Evolutionary conservation across 1,284 basidiomycete genomes (phyloP).

Genomic region (Puccinia polysora): DNA sequence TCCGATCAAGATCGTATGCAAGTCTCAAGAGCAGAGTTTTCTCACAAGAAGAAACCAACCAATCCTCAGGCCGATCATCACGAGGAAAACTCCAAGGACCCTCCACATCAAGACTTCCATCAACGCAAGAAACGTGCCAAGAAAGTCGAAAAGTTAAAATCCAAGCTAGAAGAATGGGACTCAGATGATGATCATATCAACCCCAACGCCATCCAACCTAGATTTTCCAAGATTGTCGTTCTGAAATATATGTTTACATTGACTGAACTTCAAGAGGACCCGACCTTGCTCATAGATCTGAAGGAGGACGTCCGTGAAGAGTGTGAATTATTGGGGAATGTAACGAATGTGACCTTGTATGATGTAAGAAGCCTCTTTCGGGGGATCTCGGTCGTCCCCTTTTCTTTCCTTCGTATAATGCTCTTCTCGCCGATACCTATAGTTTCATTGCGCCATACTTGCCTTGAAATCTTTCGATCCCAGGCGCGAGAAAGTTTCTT

Average conservation of each 20-base stretch:
- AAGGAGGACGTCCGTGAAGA: constrained; percentile 96
- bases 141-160: constrained; percentile 62
- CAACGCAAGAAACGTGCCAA: constrained; percentile 57
- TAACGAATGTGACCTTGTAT: constrained; percentile 93
- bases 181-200: constrained; percentile 58
- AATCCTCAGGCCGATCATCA: background rate
- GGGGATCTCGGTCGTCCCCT: background rate
- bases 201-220: constrained; percentile 45
- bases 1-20: constrained; percentile 64
- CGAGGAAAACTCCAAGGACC: background rate
- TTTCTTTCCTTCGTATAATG: background rate
- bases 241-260: constrained; percentile 92
- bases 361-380: constrained; percentile 63
- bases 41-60: constrained; percentile 46
- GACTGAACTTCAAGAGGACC: constrained; percentile 78
- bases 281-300: constrained; percentile 78
- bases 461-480: too few relatives aligned
- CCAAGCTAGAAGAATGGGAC: constrained; percentile 88
- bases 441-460: too few relatives aligned
- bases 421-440: too few relatives aligned
- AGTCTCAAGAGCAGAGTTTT: constrained; percentile 80
- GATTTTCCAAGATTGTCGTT: constrained; percentile 74
- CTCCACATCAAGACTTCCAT: constrained; percentile 59
- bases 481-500: too few relatives aligned
- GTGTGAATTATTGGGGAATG: constrained; percentile 81